phyloP scores from a whole-genome alignment of 2,329 filamentous ascomycete species.

The Colletotrichum endophyticum region DNA sequence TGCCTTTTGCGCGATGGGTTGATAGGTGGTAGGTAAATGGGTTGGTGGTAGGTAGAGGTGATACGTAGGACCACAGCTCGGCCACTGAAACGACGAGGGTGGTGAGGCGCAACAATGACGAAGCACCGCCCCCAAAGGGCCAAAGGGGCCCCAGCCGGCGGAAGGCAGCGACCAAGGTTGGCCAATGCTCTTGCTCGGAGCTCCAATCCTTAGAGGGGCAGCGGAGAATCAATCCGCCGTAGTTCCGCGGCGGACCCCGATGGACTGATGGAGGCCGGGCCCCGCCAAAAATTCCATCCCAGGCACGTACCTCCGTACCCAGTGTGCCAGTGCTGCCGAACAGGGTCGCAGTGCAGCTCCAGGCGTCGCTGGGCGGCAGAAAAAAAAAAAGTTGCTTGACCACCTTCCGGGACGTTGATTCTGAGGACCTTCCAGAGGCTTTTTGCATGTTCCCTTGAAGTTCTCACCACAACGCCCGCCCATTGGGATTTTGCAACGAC shows the following conservation, averaged over 20 bases:
- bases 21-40: conserved; percentile 4
- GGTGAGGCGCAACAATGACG: conserved; percentile 32
- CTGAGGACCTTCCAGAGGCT: not conserved
- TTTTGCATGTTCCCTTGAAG: not conserved
- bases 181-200: conserved; percentile 16
- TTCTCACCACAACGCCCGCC: not conserved
- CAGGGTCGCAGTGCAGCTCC: conserved; percentile 2
- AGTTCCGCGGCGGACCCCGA: not conserved
- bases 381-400: conserved; percentile 22
- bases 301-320: not conserved
- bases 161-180: conserved; percentile 3
- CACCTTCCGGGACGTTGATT: conserved; percentile 2
- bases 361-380: conserved; percentile 9
- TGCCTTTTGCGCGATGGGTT: conserved; percentile 14
- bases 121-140: conserved; percentile 17
- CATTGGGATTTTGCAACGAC: not conserved
- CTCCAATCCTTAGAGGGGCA: not conserved
- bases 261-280: not conserved
- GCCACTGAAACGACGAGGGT: conserved; percentile 18
- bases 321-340: not conserved
- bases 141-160: not conserved
- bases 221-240: conserved; percentile 16
- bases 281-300: conserved; percentile 24
- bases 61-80: conserved; percentile 15
- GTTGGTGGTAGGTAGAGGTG: not conserved